These are phyloP conservation scores for Leishmania arabica DNA, from an alignment of 208 protist species.

Conservation along the genomic window DNA sequence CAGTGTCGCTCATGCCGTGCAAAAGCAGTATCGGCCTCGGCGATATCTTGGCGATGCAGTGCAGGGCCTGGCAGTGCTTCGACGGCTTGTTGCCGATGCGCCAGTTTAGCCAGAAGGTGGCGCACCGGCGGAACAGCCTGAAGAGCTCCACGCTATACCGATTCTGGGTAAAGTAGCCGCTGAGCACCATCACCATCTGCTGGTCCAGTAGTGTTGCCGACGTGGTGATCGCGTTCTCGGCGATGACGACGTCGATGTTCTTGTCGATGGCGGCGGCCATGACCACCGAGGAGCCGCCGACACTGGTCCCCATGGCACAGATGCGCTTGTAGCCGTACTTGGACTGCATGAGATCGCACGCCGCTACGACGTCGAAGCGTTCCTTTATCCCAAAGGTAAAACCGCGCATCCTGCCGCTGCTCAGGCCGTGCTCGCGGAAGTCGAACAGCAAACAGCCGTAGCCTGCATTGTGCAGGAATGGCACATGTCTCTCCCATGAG, in stretches of 20 bases:
- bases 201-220: constrained; percentile 81
- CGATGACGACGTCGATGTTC: constrained; percentile 86
- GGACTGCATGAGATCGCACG: constrained; percentile 71
- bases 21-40: constrained; percentile 88
- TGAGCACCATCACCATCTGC: constrained; percentile 65
- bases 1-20: constrained; percentile 88
- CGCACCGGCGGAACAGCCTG: constrained; percentile 59
- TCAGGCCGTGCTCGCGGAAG: constrained; percentile 88
- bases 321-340: constrained; percentile 69
- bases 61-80: constrained; percentile 83
- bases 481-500: constrained; percentile 89
- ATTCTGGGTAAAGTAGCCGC: constrained; percentile 75
- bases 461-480: constrained; percentile 82
- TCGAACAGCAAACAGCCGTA: constrained; percentile 92
- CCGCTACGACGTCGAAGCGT: constrained; percentile 85
- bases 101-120: constrained; percentile 83
- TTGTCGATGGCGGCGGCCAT: constrained; percentile 90
- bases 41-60: constrained; percentile 77
- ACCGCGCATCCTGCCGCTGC: constrained; percentile 80
- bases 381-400: constrained; percentile 92
- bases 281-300: constrained; percentile 87
- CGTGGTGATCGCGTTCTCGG: constrained; percentile 90
- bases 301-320: constrained; percentile 89
- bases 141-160: constrained; percentile 65
- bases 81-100: constrained; percentile 88